Evolutionary conservation across 768 basidiomycete species (phyloP), one percentile per base, ranked within the genome.

Genomic region (Mycena pura): DNA sequence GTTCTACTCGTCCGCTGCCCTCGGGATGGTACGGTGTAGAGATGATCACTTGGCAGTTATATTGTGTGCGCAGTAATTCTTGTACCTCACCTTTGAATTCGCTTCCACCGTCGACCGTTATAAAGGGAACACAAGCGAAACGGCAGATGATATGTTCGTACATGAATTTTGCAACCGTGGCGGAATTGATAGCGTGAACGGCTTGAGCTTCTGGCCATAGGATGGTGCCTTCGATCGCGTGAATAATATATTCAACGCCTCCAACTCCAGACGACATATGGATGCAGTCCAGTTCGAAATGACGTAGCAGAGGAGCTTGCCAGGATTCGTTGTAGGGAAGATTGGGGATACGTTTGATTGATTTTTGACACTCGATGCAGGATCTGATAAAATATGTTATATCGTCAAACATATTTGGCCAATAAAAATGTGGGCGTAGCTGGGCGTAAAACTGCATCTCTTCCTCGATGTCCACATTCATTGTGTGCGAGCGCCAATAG

Each of bases 1-100:
- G 60, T 61, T 78, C 76, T 0, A 70, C 67, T 3, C 69, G 61
- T 0, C 68, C 75, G 38, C 77, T 78, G 19, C 70, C 68, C 57
- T 74, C 44, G 1, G 70, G 60, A 57, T 77, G 60, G 48, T 73
- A 70, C 7, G 73, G 51, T 0, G 72, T 70, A 2, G 71, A 75
- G 5, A 71, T 19, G 19, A 78, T 67, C 6, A 71, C 66, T 0
- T 31, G 40, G 25, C 75, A 63, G 9, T 67, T 55, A 47, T 75
- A 76, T 9, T 68, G 65, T 3, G 49, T 41, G 28, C 64, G 54
- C 0, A 74, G 39, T 0, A 76, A 50, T 1, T 66, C 53, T 7
- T 41, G n/a, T 1, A 69, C 69, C 0, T 69, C 70, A 0, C 64
- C 70, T 32, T 68, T 69, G 59, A 75, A 76, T 39, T 75, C 76